These are phyloP conservation scores for Incumbomyces delicatus DNA, from an alignment of 2,329 filamentous ascomycete species.

Conservation along the genomic window DNA sequence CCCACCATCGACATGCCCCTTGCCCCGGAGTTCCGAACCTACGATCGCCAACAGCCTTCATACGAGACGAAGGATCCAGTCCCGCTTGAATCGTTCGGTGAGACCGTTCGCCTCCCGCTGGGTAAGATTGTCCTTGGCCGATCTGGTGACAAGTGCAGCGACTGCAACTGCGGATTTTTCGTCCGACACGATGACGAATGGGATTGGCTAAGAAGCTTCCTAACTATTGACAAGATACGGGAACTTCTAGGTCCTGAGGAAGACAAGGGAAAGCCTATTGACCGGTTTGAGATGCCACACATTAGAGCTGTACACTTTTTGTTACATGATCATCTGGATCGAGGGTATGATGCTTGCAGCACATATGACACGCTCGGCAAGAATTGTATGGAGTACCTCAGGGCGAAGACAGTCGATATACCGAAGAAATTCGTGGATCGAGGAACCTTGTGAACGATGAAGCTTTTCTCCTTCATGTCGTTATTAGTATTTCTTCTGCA, in stretches of 20 bases:
- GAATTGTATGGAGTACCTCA: constrained; percentile 4
- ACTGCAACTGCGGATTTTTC: constrained; percentile 40
- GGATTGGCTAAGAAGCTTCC: constrained; percentile 28
- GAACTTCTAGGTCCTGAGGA: constrained; percentile 8
- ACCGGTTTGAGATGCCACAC: constrained; percentile 10
- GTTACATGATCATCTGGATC: constrained; percentile 6
- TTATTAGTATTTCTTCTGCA: no score
- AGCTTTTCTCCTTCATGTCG: no score
- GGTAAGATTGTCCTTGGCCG: constrained; percentile 29
- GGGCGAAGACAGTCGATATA: constrained; percentile 3
- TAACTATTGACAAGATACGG: constrained; percentile 8
- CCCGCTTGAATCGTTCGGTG: constrained; percentile 19
- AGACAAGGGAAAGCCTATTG: constrained; percentile 5
- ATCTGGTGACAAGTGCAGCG: constrained; percentile 35
- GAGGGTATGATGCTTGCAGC: background rate
- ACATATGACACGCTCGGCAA: constrained; percentile 8
- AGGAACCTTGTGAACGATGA: background rate
- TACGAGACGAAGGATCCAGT: constrained; percentile 16
- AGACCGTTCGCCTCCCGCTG: constrained; percentile 22
- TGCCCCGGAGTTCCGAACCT: constrained; percentile 8
- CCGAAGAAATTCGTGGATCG: constrained; percentile 8
- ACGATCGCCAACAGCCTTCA: constrained; percentile 2
- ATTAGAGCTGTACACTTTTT: constrained; percentile 10
- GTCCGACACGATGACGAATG: constrained; percentile 34
- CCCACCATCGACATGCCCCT: constrained; percentile 10